Evolutionary conservation across 768 basidiomycete species (phyloP), one percentile per base, ranked within the genome.

Genomic region (Suillus brevipes): DNA sequence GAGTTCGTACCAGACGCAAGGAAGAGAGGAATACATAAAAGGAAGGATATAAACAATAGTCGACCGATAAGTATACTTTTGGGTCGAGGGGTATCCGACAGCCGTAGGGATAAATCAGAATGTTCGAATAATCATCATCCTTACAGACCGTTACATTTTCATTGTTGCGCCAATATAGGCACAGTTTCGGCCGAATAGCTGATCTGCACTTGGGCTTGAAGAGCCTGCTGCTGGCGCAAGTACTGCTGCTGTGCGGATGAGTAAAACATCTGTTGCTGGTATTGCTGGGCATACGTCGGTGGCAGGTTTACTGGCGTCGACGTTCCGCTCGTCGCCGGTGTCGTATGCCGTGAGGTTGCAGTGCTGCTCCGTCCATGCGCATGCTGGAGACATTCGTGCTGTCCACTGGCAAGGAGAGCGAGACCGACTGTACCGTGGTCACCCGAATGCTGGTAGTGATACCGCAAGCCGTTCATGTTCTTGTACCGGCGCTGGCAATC

Each of bases 391-490:
- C 84, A 86, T 64, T 85, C 84, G 71, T 87, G 91, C 69, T 87
- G 81, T 3, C 92, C 91, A 62, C 85, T 86, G 4, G 93, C 92
- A 53, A 98, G 84, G 70, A 97, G 79, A 53, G 89, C 87, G 0
- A 98, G 82, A 5, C 97, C 97, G 45, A 94, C 83, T 6, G 91
- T 90, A 5, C 97, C 97, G 76, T 99, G 97, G 47, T 95, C 94
- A 12, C 96, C 97, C 25, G 91, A 91, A 77, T 99, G 97, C 77
- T 95, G 92, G 75, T 98, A 99, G 78, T 99, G 97, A 68, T 99
- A 99, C 72, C 92, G 79, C 67, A 98, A 79, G 0, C 97, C 97
- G 76, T 98, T 98, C 95, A 98, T 97, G 75, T 99, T 98, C 85
- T 98, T 95, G 81, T 98, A 99, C 72, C 96, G 78, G 73, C 96